These are phyloP conservation scores for Alnus rubra DNA, from an alignment of 306 rosid species.

Conservation along the genomic window DNA sequence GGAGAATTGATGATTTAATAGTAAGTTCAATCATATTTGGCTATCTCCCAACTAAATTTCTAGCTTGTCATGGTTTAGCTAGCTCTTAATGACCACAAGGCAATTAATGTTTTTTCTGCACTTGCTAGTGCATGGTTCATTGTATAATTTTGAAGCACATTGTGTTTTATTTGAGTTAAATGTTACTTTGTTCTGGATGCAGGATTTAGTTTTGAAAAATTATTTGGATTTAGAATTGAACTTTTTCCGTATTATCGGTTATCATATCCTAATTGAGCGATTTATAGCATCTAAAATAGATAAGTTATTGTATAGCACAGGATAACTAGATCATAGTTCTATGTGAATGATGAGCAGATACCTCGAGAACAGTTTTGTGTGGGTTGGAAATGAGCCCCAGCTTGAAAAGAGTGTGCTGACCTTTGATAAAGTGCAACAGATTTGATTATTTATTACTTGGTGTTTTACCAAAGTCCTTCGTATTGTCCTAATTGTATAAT, in stretches of 20 bases:
- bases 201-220: not conserved
- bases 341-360: slow-evolving; percentile 1
- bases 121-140: not conserved
- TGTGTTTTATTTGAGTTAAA: not conserved
- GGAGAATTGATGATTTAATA: too few species aligned
- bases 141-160: not conserved
- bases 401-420: not conserved
- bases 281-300: not conserved
- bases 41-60: not conserved
- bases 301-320: not conserved
- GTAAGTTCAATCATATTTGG: not conserved
- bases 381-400: not conserved
- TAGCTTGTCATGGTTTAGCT: not conserved
- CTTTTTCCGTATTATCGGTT: not conserved
- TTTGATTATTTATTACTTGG: not conserved
- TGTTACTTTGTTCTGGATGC: not conserved
- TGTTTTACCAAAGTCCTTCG: not conserved
- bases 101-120: not conserved
- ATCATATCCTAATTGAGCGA: not conserved
- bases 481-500: not conserved
- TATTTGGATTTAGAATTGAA: not conserved
- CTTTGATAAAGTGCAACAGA: not conserved
- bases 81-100: not conserved
- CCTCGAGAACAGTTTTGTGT: not conserved
- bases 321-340: not conserved